Evolutionary conservation across 208 protist species (phyloP).

Genomic region (Crithidia fasciculata): DNA sequence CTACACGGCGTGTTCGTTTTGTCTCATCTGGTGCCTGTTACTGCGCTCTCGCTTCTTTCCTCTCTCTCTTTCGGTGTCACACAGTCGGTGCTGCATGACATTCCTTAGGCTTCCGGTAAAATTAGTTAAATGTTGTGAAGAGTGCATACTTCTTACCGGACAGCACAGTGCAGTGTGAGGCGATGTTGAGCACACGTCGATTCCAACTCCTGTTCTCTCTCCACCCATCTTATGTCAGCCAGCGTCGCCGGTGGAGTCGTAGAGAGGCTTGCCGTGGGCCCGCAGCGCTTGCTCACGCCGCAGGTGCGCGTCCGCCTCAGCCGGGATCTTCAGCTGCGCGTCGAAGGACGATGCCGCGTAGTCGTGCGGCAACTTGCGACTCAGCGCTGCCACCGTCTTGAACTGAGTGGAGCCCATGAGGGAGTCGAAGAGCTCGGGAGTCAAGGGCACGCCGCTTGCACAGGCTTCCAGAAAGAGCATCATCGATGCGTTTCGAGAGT

Average conservation of each 20-base stretch:
- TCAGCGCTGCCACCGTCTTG: conserved; percentile 58
- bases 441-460: conserved; percentile 63
- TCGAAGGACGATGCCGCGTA: conserved; percentile 78
- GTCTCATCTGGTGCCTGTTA: too few relatives aligned
- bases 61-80: too few relatives aligned
- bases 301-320: conserved; percentile 79
- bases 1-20: too few relatives aligned
- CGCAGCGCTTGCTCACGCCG: conserved; percentile 82
- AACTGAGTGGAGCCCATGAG: conserved; percentile 53
- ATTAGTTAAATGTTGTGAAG: too few relatives aligned
- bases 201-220: not conserved
- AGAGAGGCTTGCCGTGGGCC: conserved; percentile 67
- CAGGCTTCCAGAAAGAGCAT: conserved; percentile 90
- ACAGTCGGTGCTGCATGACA: too few relatives aligned
- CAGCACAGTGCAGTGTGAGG: too few relatives aligned
- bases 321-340: conserved; percentile 75
- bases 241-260: conserved; percentile 80
- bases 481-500: conserved; percentile 83
- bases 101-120: too few relatives aligned
- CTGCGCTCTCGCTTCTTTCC: too few relatives aligned
- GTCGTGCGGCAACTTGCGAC: conserved; percentile 74
- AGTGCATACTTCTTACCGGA: too few relatives aligned
- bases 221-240: not conserved
- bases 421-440: conserved; percentile 69
- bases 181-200: too few relatives aligned